Percentiles rank a stretch among this genome's conserved stretches.
phyloP scores from a whole-genome alignment of 768 basidiomycete genomes.

The Leccinum truebloodii region DNA sequence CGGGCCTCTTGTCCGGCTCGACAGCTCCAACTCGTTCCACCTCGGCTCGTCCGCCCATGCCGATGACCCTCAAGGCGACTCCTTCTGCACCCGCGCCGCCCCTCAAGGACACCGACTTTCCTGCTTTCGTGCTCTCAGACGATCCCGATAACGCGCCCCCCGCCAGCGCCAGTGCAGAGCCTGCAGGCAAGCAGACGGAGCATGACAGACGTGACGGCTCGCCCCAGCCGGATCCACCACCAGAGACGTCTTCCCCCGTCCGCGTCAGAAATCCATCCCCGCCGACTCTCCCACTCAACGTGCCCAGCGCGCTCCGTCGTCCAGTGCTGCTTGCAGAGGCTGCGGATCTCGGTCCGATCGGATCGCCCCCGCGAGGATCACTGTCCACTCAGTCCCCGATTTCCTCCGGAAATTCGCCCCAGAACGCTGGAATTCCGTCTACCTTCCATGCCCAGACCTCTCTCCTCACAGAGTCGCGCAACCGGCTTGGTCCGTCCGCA shows the following conservation, averaged over 20 bases:
- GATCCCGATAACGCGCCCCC: slow-evolving; percentile 40
- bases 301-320: slow-evolving; percentile 50
- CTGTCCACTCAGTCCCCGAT: slow-evolving; percentile 55
- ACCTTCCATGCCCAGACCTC: slow-evolving; percentile 79
- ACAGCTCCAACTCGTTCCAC: slow-evolving; percentile 65
- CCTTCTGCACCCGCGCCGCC: slow-evolving; percentile 81
- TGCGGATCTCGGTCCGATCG: slow-evolving; percentile 79
- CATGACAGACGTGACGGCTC: slow-evolving; percentile 11
- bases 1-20: slow-evolving; percentile 48
- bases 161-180: slow-evolving; percentile 6
- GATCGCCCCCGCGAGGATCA: slow-evolving; percentile 66
- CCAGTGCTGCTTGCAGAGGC: slow-evolving; percentile 37
- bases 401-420: slow-evolving; percentile 37
- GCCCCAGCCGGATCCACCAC: slow-evolving; percentile 3
- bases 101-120: slow-evolving; percentile 73
- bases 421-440: slow-evolving; percentile 50
- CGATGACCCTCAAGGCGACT: slow-evolving; percentile 68
- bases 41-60: slow-evolving; percentile 58
- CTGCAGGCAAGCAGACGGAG: slow-evolving; percentile 8
- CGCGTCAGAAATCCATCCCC: slow-evolving; percentile 41
- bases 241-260: slow-evolving; percentile 13
- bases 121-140: slow-evolving; percentile 66
- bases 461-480: slow-evolving; percentile 37
- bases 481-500: slow-evolving; percentile 30
- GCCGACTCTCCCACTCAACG: slow-evolving; percentile 54